phyloP scores from a whole-genome alignment of 2,329 filamentous ascomycete genomes.

The Chrysoporthe puriensis region DNA sequence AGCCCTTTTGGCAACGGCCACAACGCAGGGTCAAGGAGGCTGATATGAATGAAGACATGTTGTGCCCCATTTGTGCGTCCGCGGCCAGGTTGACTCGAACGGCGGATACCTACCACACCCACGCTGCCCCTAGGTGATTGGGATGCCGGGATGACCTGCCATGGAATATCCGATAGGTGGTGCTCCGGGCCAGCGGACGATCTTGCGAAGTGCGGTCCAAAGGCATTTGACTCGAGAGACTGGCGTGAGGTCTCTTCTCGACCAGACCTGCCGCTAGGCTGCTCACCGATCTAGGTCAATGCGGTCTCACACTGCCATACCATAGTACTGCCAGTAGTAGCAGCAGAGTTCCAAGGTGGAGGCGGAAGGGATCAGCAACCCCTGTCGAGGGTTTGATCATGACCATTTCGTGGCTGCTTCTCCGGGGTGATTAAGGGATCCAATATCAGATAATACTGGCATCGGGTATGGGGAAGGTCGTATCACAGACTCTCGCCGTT shows the following conservation, averaged over 20 bases:
- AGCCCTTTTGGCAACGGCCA: slow-evolving; percentile 7
- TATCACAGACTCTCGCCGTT: slow-evolving; percentile 4
- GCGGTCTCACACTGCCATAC: slow-evolving; percentile 3
- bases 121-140: neutral
- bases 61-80: neutral
- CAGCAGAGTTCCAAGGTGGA: neutral
- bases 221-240: neutral
- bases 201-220: neutral
- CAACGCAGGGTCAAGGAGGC: slow-evolving; percentile 13
- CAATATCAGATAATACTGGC: neutral
- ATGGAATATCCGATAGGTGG: neutral
- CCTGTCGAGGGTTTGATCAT: slow-evolving; percentile 3
- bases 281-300: slow-evolving; percentile 3
- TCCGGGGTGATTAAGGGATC: neutral
- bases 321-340: neutral
- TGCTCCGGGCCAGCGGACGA: neutral
- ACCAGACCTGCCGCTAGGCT: neutral
- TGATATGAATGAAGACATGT: slow-evolving; percentile 7
- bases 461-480: neutral
- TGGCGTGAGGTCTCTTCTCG: neutral
- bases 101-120: slow-evolving; percentile 5
- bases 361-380: slow-evolving; percentile 2
- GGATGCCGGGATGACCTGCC: neutral
- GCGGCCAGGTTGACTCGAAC: neutral
- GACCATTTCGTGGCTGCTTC: slow-evolving; percentile 1